phyloP scores from a whole-genome alignment of 139 green algal genomes.

The Penium margaritaceum region DNA sequence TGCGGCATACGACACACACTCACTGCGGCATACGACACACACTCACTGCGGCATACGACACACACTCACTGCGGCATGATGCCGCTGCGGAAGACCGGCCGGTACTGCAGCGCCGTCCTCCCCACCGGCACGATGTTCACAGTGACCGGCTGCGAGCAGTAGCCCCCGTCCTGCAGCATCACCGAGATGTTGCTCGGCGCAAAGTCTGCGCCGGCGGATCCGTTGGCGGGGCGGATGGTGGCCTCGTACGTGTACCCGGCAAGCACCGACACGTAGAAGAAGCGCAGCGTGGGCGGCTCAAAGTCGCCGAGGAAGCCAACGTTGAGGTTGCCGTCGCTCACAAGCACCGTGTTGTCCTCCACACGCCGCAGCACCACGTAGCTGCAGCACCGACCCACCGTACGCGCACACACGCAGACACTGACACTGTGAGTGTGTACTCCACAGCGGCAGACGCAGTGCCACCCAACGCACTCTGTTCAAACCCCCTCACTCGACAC shows the following conservation, averaged over 20 bases:
- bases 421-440: too few species aligned
- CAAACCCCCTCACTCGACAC: too few species aligned
- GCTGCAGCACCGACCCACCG: too few species aligned
- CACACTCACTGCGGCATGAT: too few species aligned
- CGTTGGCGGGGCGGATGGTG: not conserved
- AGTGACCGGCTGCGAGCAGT: slow-evolving; percentile 3
- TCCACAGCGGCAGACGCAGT: too few species aligned
- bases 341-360: not conserved
- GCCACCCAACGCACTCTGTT: too few species aligned
- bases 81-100: too few species aligned
- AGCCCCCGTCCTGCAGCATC: not conserved
- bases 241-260: slow-evolving; percentile 23
- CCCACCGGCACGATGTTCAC: not conserved
- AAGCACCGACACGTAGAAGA: slow-evolving; percentile 5
- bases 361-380: not conserved
- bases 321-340: slow-evolving; percentile 15
- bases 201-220: too few species aligned
- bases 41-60: too few species aligned
- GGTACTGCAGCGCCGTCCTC: not conserved
- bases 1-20: too few species aligned
- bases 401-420: too few species aligned
- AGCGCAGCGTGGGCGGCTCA: not conserved
- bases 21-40: too few species aligned
- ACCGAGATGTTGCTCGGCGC: not conserved
- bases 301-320: not conserved